These are phyloP conservation scores for Nephelium lappaceum DNA, from an alignment of 345 rosid species.

Conservation along the genomic window DNA sequence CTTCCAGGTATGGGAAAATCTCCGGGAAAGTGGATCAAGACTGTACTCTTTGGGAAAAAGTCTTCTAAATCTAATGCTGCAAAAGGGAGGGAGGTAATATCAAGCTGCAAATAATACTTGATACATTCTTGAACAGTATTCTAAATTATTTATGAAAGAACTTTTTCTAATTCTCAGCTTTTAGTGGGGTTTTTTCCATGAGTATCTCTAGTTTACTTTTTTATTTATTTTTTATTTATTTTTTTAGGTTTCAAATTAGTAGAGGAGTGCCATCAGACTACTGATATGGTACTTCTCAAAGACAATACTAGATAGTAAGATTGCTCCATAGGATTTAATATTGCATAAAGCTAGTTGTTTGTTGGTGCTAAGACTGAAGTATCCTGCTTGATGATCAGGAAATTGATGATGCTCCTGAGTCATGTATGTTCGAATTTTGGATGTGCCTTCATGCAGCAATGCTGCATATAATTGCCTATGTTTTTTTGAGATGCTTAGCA, in stretches of 20 bases:
- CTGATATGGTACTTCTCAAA: not conserved
- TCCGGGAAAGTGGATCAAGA: conserved; percentile 82
- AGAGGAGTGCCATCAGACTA: not conserved
- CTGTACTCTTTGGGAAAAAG: conserved; percentile 80
- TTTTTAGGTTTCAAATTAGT: not conserved
- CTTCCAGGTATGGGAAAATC: conserved; percentile 67
- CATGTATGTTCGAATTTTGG: not conserved
- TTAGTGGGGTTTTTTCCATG: not conserved
- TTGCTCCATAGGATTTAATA: not conserved
- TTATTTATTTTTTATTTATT: no score
- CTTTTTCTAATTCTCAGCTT: not conserved
- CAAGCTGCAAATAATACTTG: conserved; percentile 1
- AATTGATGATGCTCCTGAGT: not conserved
- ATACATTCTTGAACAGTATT: not conserved
- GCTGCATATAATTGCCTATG: not conserved
- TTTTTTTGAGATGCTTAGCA: not conserved
- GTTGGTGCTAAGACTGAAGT: not conserved
- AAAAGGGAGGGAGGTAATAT: conserved; percentile 68
- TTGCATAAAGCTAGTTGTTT: conserved; percentile 1
- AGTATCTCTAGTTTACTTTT: not conserved
- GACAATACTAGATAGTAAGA: not conserved
- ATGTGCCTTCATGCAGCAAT: not conserved
- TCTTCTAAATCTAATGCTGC: conserved; percentile 59
- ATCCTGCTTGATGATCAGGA: conserved; percentile 5
- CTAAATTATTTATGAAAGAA: not conserved